These are phyloP conservation scores for Blastobotrys indianensis DNA, from an alignment of 1,139 yeast genomes.

Conservation along the genomic window DNA sequence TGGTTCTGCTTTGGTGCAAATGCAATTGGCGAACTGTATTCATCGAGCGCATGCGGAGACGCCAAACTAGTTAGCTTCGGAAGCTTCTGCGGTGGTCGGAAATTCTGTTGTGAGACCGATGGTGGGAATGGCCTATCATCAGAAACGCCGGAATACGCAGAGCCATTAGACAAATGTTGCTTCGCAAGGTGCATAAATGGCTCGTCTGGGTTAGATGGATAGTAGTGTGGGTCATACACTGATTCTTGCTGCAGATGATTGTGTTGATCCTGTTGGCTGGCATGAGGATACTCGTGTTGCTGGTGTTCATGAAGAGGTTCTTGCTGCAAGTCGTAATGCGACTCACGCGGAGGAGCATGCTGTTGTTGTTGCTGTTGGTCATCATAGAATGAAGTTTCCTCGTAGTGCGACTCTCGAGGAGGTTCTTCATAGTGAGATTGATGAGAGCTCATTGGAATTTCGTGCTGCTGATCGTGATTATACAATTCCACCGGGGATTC, in stretches of 20 bases:
- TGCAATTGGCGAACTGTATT: slow-evolving; percentile 25
- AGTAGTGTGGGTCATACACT: background rate
- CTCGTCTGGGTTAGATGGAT: slow-evolving; percentile 13
- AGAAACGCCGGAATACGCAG: slow-evolving; percentile 5
- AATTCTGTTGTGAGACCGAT: slow-evolving; percentile 14
- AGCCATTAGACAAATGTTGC: slow-evolving; percentile 10
- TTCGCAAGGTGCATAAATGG: slow-evolving; percentile 11
- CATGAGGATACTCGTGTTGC: too few species aligned
- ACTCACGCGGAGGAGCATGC: too few species aligned
- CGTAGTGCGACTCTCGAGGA: too few species aligned
- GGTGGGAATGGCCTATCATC: slow-evolving; percentile 14
- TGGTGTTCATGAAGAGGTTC: background rate
- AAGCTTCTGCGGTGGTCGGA: slow-evolving; percentile 19
- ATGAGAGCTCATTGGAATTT: too few species aligned
- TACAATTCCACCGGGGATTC: too few species aligned
- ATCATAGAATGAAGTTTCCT: too few species aligned
- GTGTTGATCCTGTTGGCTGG: background rate
- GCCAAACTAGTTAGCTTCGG: slow-evolving; percentile 27
- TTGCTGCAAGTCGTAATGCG: background rate
- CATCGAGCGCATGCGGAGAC: slow-evolving; percentile 32
- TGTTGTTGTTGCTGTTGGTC: too few species aligned
- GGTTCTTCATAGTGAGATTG: too few species aligned
- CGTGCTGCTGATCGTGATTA: too few species aligned
- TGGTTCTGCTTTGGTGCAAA: slow-evolving; percentile 29
- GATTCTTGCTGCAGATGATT: background rate